Percentiles rank a stretch among this genome's conserved stretches.
Evolutionary conservation across 2,329 filamentous ascomycete species (phyloP).

Genomic region (Arthrobotrys megalospora): DNA sequence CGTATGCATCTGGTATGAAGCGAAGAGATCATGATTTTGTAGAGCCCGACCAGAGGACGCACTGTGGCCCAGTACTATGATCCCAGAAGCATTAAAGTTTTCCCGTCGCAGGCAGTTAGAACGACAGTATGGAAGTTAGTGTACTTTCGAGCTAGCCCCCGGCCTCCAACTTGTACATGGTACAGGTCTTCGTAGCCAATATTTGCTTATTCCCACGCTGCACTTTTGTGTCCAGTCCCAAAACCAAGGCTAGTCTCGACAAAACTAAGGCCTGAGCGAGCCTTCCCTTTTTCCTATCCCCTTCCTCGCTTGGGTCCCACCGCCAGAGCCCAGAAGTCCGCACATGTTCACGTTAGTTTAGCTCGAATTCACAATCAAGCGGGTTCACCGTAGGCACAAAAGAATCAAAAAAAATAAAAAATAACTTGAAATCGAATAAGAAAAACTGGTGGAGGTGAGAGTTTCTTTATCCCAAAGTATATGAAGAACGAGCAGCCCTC

Average conservation of each 20-base stretch:
- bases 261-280: conserved; percentile 57
- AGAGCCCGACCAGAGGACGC: neutral
- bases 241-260: conserved; percentile 50
- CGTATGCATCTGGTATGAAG: neutral
- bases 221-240: conserved; percentile 59
- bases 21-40: neutral
- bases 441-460: conserved; percentile 48
- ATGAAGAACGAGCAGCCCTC: conserved; percentile 57
- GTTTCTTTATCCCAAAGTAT: conserved; percentile 58
- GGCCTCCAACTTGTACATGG: conserved; percentile 50
- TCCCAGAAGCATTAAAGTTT: conserved; percentile 45
- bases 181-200: conserved; percentile 30
- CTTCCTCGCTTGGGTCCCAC: conserved; percentile 60
- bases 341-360: conserved; percentile 47
- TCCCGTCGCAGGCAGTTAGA: conserved; percentile 17
- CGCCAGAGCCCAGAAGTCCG: conserved; percentile 53
- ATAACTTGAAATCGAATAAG: conserved; percentile 30
- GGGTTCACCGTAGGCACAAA: conserved; percentile 47
- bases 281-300: conserved; percentile 50
- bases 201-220: conserved; percentile 44
- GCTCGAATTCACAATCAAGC: conserved; percentile 48
- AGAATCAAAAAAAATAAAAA: conserved; percentile 10
- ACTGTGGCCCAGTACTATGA: neutral
- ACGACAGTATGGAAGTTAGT: conserved; percentile 41
- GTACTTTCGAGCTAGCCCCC: conserved; percentile 33